These are phyloP conservation scores for Termitomyces sp. DNA, from an alignment of 768 basidiomycete genomes.

Conservation along the genomic window DNA sequence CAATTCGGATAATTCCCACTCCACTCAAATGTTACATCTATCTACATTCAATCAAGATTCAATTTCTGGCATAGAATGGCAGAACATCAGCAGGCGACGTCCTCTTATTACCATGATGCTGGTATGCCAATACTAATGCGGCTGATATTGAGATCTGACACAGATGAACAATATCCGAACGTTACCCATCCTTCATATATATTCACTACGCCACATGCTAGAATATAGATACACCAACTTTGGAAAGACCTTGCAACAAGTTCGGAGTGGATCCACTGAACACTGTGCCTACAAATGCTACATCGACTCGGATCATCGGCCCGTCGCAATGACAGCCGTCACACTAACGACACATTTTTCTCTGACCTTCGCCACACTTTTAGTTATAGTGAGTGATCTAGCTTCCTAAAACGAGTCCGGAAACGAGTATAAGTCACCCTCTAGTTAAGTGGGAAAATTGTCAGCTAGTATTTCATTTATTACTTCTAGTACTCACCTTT, in stretches of 20 bases:
- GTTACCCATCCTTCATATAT: background rate
- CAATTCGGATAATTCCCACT: slow-evolving; percentile 42
- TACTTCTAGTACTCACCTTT: background rate
- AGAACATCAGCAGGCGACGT: background rate
- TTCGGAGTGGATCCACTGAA: background rate
- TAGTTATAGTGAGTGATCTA: too few relatives aligned
- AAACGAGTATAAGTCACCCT: background rate
- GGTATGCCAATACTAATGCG: slow-evolving; percentile 37
- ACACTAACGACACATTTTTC: too few relatives aligned
- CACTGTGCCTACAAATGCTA: too few relatives aligned
- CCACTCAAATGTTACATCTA: slow-evolving; percentile 27
- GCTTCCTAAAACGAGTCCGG: too few relatives aligned
- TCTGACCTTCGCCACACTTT: background rate
- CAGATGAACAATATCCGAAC: background rate
- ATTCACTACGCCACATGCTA: background rate
- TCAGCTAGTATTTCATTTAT: background rate
- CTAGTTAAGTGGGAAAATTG: background rate
- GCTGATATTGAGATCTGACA: slow-evolving; percentile 23
- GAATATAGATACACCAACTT: background rate
- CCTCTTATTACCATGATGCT: slow-evolving; percentile 37
- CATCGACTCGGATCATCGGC: too few relatives aligned
- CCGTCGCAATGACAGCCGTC: too few relatives aligned
- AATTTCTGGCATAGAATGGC: slow-evolving; percentile 25
- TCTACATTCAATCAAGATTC: slow-evolving; percentile 44
- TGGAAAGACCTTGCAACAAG: background rate